Base-by-base conservation (phyloP, 305 asterid species). In the Stenogyne calaminthoides region DNA sequence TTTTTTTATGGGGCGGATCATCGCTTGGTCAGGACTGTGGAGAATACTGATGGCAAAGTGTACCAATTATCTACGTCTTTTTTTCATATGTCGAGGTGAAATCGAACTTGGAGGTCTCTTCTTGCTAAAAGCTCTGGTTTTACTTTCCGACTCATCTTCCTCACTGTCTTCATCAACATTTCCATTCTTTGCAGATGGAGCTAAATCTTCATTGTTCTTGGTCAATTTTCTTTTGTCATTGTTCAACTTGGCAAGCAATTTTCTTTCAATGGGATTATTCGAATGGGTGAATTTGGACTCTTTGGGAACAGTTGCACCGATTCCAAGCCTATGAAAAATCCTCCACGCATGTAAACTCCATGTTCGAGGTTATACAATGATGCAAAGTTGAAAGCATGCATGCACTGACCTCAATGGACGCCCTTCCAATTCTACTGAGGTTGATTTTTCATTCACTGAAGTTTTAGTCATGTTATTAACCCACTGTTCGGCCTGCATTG, bases 401-500 rank as follows among this genome's bases (percentile, higher is more conserved):
- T 55, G 75, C 57, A 75, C 86, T 80, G 15, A 89, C 96, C 96
- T 87, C 34, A 85, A 78, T 32, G 93, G 97, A 46, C 95, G 95
- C 68, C 86, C 87, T 81, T 89, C 91, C 46, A 83, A 52, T 42
- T 83, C 90, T 54, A 77, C 52, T 22, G 79, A 71, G 25, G 66
- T 54, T 16, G 88, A 70, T 49, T 82, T 85, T 57, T 76, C 82
- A 42, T 67, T 65, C 46, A 29, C 78, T 0, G 80, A 69, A 68
- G 88, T 71, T 74, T 77, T 74, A 67, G 85, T 83, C 95, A 88
- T 92, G 65, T 74, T 78, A 73, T 67, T 80, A 61, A 89, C 95
- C 97, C 95, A 89, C 47, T 84, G 87, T 71, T 88, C 95, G 25
- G 96, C 96, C 96, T 92, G 88, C 79, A 74, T 67, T 15, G 10